Conservation (phyloP, 2,329 filamentous ascomycete species). For the Botrytis deweyae region DNA sequence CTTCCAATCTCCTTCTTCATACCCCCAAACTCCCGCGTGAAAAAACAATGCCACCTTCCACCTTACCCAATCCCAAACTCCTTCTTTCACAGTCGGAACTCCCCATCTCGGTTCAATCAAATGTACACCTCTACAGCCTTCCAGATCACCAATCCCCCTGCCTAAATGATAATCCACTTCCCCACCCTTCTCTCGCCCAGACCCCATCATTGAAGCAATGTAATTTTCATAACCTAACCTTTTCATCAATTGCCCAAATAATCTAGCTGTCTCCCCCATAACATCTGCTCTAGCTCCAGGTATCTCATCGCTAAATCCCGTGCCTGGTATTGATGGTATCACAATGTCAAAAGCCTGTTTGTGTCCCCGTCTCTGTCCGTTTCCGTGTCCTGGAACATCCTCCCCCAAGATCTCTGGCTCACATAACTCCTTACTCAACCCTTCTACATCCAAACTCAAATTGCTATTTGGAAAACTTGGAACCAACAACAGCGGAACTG, state of each 20-base stretch:
- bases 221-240: constrained; percentile 59
- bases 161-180: constrained; percentile 54
- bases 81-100: constrained; percentile 47
- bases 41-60: constrained; percentile 55
- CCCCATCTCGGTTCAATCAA: constrained; percentile 57
- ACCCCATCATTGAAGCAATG: constrained; percentile 55
- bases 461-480: constrained; percentile 67
- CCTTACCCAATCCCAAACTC: constrained; percentile 52
- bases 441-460: constrained; percentile 47
- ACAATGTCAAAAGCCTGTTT: constrained; percentile 63
- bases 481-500: constrained; percentile 62
- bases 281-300: constrained; percentile 30
- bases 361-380: neutral
- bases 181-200: constrained; percentile 47
- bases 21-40: constrained; percentile 53
- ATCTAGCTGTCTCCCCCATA: constrained; percentile 54
- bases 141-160: constrained; percentile 48
- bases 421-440: constrained; percentile 8
- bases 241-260: constrained; percentile 60
- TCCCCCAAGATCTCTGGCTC: neutral
- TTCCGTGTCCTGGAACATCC: neutral
- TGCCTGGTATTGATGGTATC: constrained; percentile 62
- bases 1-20: constrained; percentile 52
- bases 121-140: constrained; percentile 60
- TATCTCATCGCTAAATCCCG: constrained; percentile 66